These are phyloP conservation scores for Thelonectria olida DNA, from an alignment of 2,329 filamentous ascomycete species.

Conservation along the genomic window DNA sequence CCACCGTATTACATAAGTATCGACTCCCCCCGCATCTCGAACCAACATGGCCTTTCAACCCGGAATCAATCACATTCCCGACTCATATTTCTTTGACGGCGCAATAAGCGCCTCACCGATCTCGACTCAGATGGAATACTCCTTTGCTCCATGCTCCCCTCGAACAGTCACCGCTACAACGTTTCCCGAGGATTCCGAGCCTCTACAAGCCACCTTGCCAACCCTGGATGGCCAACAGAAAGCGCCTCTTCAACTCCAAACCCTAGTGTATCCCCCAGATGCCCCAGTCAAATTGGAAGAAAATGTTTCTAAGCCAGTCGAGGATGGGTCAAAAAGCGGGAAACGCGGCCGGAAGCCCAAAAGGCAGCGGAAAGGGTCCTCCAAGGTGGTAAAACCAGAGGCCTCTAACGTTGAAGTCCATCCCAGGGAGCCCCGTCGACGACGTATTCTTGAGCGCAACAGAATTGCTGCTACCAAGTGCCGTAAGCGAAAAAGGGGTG, in stretches of 20 bases:
- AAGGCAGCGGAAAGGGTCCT: constrained; percentile 30
- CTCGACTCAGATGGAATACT: too few relatives aligned
- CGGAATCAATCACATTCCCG: too few relatives aligned
- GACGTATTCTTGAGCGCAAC: too few relatives aligned
- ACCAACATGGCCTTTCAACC: too few relatives aligned
- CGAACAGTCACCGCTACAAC: constrained; percentile 21
- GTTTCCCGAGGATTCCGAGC: neutral
- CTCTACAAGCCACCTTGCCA: too few relatives aligned
- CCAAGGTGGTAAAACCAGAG: constrained; percentile 18
- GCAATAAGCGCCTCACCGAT: too few relatives aligned
- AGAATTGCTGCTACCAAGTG: too few relatives aligned
- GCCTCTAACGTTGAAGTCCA: constrained; percentile 34
- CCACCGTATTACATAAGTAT: constrained; percentile 34
- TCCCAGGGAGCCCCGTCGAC: too few relatives aligned
- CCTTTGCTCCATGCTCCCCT: neutral
- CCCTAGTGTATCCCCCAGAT: constrained; percentile 22
- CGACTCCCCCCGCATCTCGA: constrained; percentile 30
- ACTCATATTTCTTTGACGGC: too few relatives aligned
- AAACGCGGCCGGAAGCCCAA: too few relatives aligned
- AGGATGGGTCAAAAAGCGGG: constrained; percentile 27
- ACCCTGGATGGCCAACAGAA: constrained; percentile 20
- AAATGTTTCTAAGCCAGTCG: neutral
- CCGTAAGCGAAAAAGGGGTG: constrained; percentile 41
- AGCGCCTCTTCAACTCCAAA: constrained; percentile 12
- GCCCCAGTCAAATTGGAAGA: constrained; percentile 20